These are phyloP conservation scores for Hyaloraphidium curvatum DNA, from an alignment of 192 early-diverging fungal genomes.

Conservation along the genomic window DNA sequence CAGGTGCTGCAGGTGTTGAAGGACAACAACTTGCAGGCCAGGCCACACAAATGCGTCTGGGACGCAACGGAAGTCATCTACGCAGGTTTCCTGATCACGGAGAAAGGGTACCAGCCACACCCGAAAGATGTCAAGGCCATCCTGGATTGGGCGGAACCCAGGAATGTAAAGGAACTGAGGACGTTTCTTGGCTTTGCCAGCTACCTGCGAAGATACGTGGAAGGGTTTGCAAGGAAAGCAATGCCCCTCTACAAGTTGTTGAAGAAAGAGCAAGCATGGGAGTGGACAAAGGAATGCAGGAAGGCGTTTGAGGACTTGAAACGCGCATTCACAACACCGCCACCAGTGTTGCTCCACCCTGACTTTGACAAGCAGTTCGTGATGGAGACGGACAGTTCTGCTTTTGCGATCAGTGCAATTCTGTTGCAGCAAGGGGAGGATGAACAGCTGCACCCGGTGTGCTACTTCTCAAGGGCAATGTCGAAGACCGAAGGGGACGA, in stretches of 20 bases:
- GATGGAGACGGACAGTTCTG: slow-evolving; percentile 16
- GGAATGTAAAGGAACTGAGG: not conserved
- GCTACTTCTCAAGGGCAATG: slow-evolving; percentile 7
- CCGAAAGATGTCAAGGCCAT: slow-evolving; percentile 9
- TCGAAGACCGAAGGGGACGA: slow-evolving; percentile 10
- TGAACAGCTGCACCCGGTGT: slow-evolving; percentile 7
- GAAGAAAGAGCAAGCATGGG: not conserved
- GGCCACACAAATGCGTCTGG: too few species aligned
- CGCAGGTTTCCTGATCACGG: too few species aligned
- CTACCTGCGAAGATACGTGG: slow-evolving; percentile 13
- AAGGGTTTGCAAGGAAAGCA: slow-evolving; percentile 5
- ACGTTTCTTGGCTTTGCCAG: slow-evolving; percentile 11
- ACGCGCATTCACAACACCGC: slow-evolving; percentile 2
- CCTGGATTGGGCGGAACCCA: slow-evolving; percentile 1
- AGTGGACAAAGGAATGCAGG: not conserved
- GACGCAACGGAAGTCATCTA: too few species aligned
- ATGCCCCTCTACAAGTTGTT: slow-evolving; percentile 7
- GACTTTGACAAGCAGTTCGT: slow-evolving; percentile 10
- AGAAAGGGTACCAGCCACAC: slow-evolving; percentile 9
- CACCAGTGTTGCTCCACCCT: slow-evolving; percentile 12
- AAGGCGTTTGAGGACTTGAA: slow-evolving; percentile 14
- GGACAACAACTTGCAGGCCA: too few species aligned
- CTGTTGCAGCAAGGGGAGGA: slow-evolving; percentile 14
- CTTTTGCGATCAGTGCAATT: slow-evolving; percentile 13
- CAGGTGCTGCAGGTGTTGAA: too few species aligned